Evolutionary conservation across 2,329 filamentous ascomycete genomes (phyloP).

Genomic region (Tolypocladium inflatum): DNA sequence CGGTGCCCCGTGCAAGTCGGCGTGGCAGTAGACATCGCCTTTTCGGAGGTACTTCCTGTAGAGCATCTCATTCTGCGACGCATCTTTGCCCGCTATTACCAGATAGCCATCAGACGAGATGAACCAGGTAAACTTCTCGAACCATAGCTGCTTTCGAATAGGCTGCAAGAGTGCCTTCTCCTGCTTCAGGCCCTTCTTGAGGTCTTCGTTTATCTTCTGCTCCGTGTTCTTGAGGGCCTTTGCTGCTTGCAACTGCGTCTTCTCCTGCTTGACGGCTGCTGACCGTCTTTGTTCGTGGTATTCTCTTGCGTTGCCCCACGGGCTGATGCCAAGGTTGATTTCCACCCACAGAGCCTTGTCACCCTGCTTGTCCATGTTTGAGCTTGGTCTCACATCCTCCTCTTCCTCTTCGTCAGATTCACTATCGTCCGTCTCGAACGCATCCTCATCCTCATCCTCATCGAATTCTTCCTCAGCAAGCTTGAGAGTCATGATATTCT

Average conservation of each 20-base stretch:
- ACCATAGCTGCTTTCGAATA: slow-evolving; percentile 81
- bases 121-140: slow-evolving; percentile 95
- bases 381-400: slow-evolving; percentile 10
- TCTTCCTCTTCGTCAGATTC: slow-evolving; percentile 27
- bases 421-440: slow-evolving; percentile 60
- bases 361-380: slow-evolving; percentile 28
- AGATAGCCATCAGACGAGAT: slow-evolving; percentile 92
- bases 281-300: slow-evolving; percentile 86
- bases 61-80: slow-evolving; percentile 83
- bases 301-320: slow-evolving; percentile 81
- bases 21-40: slow-evolving; percentile 86
- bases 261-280: slow-evolving; percentile 79
- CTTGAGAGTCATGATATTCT: slow-evolving; percentile 76
- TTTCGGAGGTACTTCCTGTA: slow-evolving; percentile 79
- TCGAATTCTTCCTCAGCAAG: slow-evolving; percentile 62
- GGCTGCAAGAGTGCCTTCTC: slow-evolving; percentile 82
- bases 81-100: slow-evolving; percentile 80
- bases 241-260: slow-evolving; percentile 71
- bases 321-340: slow-evolving; percentile 71
- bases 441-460: slow-evolving; percentile 48
- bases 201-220: slow-evolving; percentile 74
- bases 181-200: slow-evolving; percentile 82
- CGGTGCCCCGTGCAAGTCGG: slow-evolving; percentile 75
- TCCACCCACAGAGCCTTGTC: slow-evolving; percentile 63
- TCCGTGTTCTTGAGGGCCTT: slow-evolving; percentile 84